Evolutionary conservation across 805 yeast genomes (phyloP).

Genomic region (Starmerella potacharoeniae): DNA sequence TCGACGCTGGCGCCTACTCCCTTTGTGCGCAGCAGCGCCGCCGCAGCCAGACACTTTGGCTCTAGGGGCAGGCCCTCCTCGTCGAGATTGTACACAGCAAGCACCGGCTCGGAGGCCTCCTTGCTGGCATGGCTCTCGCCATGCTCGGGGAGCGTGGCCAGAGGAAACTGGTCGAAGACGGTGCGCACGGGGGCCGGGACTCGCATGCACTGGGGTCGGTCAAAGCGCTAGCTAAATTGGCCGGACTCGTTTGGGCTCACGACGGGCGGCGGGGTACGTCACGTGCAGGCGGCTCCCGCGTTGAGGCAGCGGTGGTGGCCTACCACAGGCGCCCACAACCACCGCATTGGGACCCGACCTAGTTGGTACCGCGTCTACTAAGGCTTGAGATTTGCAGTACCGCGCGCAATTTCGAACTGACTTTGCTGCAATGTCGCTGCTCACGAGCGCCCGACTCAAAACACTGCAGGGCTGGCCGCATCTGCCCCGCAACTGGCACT

Average conservation of each 20-base stretch:
- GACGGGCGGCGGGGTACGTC: neutral
- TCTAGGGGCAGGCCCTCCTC: conserved; percentile 23
- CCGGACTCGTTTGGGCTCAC: neutral
- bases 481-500: conserved; percentile 56
- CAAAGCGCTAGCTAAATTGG: neutral
- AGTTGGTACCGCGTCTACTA: no score
- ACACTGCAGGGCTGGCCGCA: conserved; percentile 44
- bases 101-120: neutral
- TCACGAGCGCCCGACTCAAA: conserved; percentile 47
- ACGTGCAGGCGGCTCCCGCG: no score
- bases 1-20: neutral
- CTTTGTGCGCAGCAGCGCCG: conserved; percentile 15
- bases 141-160: conserved; percentile 18
- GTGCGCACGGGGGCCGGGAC: conserved; percentile 25
- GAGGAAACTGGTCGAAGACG: conserved; percentile 29
- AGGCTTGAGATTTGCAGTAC: neutral
- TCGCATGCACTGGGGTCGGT: conserved; percentile 10
- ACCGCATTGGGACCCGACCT: neutral
- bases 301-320: neutral
- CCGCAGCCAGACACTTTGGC: conserved; percentile 25
- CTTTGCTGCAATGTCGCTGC: conserved; percentile 17
- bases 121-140: neutral
- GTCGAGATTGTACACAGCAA: conserved; percentile 22
- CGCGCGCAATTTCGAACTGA: no score
- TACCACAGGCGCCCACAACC: neutral